Evolutionary conservation across 306 rosid genomes (phyloP).

Genomic region (Cucurbita maxima): DNA sequence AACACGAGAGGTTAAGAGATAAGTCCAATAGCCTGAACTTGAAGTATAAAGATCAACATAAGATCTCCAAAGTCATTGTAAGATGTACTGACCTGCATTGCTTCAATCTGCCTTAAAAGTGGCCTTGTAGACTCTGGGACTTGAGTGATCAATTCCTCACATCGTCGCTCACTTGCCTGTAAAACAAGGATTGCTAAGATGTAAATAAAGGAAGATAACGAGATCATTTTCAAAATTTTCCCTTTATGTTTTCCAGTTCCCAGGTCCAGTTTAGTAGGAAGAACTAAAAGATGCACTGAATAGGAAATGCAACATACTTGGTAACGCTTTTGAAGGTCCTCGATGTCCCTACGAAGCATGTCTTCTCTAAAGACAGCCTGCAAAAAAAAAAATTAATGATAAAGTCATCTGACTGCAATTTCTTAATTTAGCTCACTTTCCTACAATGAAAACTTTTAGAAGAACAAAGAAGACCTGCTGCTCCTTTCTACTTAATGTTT

Average conservation of each 20-base stretch:
- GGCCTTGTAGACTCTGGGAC: slow-evolving; percentile 99
- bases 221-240: not conserved
- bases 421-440: not conserved
- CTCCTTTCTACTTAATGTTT: slow-evolving; percentile 83
- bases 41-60: slow-evolving; percentile 10
- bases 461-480: slow-evolving; percentile 59
- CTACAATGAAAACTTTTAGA: slow-evolving; percentile 4
- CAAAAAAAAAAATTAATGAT: slow-evolving; percentile 18
- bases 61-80: slow-evolving; percentile 1
- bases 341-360: slow-evolving; percentile 74
- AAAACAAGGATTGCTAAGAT: slow-evolving; percentile 14
- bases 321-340: slow-evolving; percentile 91
- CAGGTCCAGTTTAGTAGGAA: not conserved
- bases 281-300: not conserved
- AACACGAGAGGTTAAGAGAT: slow-evolving; percentile 18
- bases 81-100: slow-evolving; percentile 67
- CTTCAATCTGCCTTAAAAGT: slow-evolving; percentile 93
- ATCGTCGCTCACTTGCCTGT: slow-evolving; percentile 96
- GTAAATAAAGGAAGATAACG: slow-evolving; percentile 6
- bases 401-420: not conserved
- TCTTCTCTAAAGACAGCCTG: slow-evolving; percentile 94
- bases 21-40: slow-evolving; percentile 10
- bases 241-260: not conserved
- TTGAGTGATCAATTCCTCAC: slow-evolving; percentile 91
- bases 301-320: slow-evolving; percentile 41